phyloP scores from a whole-genome alignment of 2,329 filamentous ascomycete species.

The Pyrenophora graminea region DNA sequence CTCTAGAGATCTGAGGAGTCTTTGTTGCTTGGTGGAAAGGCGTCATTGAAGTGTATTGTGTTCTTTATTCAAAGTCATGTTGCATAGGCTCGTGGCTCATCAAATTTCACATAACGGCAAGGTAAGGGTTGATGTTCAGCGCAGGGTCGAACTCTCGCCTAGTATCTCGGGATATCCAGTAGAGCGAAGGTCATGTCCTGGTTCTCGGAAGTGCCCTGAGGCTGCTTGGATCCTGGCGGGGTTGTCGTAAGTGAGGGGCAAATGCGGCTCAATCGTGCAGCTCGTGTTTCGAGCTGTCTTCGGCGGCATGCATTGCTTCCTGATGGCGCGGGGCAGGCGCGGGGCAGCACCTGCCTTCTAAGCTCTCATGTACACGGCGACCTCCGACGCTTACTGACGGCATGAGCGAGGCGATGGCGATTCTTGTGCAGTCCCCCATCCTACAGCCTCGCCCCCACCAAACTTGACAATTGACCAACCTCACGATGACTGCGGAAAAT shows the following conservation, averaged over 20 bases:
- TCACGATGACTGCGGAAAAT: constrained; percentile 22
- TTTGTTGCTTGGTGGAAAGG: too few relatives aligned
- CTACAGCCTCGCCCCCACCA: background rate
- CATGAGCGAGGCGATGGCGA: background rate
- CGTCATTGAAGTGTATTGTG: too few relatives aligned
- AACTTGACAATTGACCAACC: too few relatives aligned
- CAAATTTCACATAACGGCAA: too few relatives aligned
- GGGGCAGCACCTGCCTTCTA: constrained; percentile 10
- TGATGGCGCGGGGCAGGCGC: constrained; percentile 12
- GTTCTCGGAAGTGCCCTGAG: too few relatives aligned
- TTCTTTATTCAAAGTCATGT: too few relatives aligned
- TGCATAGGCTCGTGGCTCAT: too few relatives aligned
- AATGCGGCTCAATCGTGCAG: background rate
- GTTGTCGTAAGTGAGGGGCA: background rate
- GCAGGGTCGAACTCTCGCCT: too few relatives aligned
- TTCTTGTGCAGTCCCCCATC: background rate
- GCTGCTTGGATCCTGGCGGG: background rate
- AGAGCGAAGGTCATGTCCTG: too few relatives aligned
- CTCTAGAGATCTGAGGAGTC: too few relatives aligned
- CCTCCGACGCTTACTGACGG: constrained; percentile 25
- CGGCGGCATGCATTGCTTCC: background rate
- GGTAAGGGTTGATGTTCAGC: too few relatives aligned
- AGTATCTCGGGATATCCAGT: too few relatives aligned
- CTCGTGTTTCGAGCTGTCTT: background rate
- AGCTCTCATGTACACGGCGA: constrained; percentile 20